Evolutionary conservation across 805 yeast genomes (phyloP).

Genomic region (Yarrowia sp.): DNA sequence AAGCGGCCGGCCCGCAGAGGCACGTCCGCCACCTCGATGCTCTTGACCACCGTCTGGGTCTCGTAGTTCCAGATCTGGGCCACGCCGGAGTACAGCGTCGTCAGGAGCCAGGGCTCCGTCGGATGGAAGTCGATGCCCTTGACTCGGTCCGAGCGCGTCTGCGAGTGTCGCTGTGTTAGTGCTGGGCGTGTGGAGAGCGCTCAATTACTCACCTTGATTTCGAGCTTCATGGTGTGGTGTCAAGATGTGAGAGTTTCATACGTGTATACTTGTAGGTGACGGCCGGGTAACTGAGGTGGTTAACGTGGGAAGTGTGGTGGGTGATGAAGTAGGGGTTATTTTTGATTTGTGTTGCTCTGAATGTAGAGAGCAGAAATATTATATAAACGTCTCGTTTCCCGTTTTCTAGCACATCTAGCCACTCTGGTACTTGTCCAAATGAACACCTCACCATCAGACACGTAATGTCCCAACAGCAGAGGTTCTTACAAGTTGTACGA

Average conservation of each 20-base stretch:
- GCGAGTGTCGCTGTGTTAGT: conserved; percentile 62
- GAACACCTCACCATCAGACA: not conserved
- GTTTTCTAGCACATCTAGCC: too few species aligned
- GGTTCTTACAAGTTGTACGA: too few species aligned
- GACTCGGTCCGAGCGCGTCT: conserved; percentile 92
- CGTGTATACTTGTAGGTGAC: conserved; percentile 22
- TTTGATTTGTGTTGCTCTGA: too few species aligned
- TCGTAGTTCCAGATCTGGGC: conserved; percentile 95
- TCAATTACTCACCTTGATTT: conserved; percentile 44
- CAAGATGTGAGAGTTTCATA: conserved; percentile 3
- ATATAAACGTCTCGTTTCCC: too few species aligned
- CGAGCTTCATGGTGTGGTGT: conserved; percentile 46
- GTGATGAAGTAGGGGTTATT: too few species aligned
- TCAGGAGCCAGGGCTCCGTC: conserved; percentile 89
- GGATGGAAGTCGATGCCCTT: conserved; percentile 98
- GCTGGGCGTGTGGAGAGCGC: conserved; percentile 37
- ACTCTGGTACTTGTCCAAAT: not conserved
- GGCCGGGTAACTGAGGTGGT: conserved; percentile 7
- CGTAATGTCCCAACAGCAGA: not conserved
- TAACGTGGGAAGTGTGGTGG: too few species aligned
- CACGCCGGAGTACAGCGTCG: conserved; percentile 86
- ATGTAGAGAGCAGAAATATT: too few species aligned
- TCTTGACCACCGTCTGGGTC: conserved; percentile 73
- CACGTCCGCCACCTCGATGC: conserved; percentile 90
- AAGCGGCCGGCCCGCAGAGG: conserved; percentile 96